These are phyloP conservation scores for Agrocybe pediades DNA, from an alignment of 768 basidiomycete species.

Conservation along the genomic window DNA sequence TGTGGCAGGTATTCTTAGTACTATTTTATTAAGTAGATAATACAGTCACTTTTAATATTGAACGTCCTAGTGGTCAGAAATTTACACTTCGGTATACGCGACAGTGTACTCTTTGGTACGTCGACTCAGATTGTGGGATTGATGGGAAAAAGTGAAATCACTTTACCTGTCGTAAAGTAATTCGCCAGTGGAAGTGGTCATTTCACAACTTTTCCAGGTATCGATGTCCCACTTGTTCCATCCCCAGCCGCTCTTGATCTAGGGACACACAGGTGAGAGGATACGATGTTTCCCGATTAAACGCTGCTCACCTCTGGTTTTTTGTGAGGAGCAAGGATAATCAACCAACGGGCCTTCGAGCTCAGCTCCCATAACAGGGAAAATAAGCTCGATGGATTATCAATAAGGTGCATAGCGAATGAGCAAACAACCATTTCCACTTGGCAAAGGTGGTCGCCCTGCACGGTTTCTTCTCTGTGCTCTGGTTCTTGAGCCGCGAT, in stretches of 20 bases:
- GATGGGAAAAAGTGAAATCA: background rate
- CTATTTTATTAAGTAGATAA: constrained; percentile 30
- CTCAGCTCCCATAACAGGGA: constrained; percentile 66
- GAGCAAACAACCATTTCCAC: constrained; percentile 73
- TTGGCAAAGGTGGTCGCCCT: constrained; percentile 13
- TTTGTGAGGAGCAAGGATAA: constrained; percentile 75
- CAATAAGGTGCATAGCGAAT: constrained; percentile 73
- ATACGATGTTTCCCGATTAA: background rate
- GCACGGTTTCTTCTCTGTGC: constrained; percentile 4
- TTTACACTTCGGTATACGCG: constrained; percentile 52
- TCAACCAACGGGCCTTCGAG: constrained; percentile 61
- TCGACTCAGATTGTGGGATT: background rate
- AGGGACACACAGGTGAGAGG: background rate
- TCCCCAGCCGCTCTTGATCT: constrained; percentile 72
- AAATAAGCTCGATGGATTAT: constrained; percentile 61
- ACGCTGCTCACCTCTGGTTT: constrained; percentile 59
- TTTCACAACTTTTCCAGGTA: constrained; percentile 43
- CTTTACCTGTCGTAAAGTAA: constrained; percentile 49
- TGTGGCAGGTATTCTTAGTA: constrained; percentile 33
- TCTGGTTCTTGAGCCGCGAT: background rate
- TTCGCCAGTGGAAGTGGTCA: constrained; percentile 43
- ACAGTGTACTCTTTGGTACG: constrained; percentile 46
- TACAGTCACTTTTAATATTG: constrained; percentile 2
- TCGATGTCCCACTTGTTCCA: constrained; percentile 63
- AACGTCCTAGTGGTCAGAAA: constrained; percentile 12